Evolutionary conservation across 805 yeast genomes (phyloP).

Genomic region (Kazachstania taianensis): DNA sequence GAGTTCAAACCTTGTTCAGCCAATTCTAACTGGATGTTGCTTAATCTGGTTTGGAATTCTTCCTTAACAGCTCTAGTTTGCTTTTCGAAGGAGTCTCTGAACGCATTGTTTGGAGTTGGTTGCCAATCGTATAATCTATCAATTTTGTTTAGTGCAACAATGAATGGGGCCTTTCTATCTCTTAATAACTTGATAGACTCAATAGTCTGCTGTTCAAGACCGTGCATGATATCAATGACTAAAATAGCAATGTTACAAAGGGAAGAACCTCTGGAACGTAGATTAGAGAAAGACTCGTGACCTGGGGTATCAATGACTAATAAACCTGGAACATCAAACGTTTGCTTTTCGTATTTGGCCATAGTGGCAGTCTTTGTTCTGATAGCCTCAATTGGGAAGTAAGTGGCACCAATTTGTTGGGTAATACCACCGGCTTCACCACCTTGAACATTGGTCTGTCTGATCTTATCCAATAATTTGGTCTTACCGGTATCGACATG

Average conservation of each 20-base stretch:
- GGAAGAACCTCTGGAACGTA: slow-evolving; percentile 98
- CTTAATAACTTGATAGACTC: slow-evolving; percentile 87
- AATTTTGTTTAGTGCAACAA: slow-evolving; percentile 93
- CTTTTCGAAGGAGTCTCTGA: slow-evolving; percentile 83
- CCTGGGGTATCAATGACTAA: slow-evolving; percentile 98
- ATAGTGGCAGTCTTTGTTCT: slow-evolving; percentile 84
- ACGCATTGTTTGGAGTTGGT: slow-evolving; percentile 78
- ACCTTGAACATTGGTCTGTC: slow-evolving; percentile 99
- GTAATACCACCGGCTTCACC: slow-evolving; percentile 99
- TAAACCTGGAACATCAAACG: slow-evolving; percentile 93
- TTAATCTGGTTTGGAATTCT: slow-evolving; percentile 83
- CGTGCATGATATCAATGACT: slow-evolving; percentile 98
- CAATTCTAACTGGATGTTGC: slow-evolving; percentile 76
- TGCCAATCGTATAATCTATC: slow-evolving; percentile 98
- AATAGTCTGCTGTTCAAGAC: slow-evolving; percentile 93
- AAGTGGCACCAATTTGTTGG: slow-evolving; percentile 99
- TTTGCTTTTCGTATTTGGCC: slow-evolving; percentile 74
- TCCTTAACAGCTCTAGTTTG: slow-evolving; percentile 80
- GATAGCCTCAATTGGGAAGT: slow-evolving; percentile 94
- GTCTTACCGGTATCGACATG: slow-evolving; percentile 99
- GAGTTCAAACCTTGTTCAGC: slow-evolving; percentile 98
- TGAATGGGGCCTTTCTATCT: slow-evolving; percentile 95
- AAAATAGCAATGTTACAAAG: slow-evolving; percentile 97
- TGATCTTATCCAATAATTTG: slow-evolving; percentile 87
- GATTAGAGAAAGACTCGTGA: slow-evolving; percentile 96